A percentile compares a stretch with the other conserved stretches of the same genome.
Evolutionary conservation across 2,329 filamentous ascomycete species (phyloP).

Genomic region (Xylaria sp.): DNA sequence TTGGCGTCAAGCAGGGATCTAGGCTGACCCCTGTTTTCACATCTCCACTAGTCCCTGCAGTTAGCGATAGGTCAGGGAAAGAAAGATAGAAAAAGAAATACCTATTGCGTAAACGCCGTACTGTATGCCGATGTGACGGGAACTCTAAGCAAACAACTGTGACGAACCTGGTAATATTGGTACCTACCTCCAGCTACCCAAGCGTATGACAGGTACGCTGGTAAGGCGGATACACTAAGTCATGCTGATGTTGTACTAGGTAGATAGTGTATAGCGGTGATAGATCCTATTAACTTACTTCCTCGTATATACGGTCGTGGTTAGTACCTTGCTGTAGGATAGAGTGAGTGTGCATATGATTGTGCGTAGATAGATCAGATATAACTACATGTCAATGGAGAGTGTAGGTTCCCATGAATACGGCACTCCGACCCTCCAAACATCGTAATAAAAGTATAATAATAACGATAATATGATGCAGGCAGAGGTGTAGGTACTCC

Average conservation of each 20-base stretch:
- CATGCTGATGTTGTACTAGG: not conserved
- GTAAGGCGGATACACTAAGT: not conserved
- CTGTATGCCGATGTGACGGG: not conserved
- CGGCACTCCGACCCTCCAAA: not conserved
- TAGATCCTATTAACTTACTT: not conserved
- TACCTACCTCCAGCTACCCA: not conserved
- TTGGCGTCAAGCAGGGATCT: constrained; percentile 8
- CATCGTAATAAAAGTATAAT: not conserved
- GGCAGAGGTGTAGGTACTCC: not conserved
- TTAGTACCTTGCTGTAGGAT: too few species aligned
- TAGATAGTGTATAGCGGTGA: not conserved
- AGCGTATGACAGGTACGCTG: not conserved
- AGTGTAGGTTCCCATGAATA: not conserved
- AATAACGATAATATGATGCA: too few species aligned
- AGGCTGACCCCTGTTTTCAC: not conserved
- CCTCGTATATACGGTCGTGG: too few species aligned
- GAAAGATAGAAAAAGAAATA: not conserved
- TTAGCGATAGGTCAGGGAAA: too few species aligned
- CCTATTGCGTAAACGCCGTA: not conserved
- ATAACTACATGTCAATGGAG: not conserved
- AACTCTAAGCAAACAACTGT: not conserved
- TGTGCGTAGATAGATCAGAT: not conserved
- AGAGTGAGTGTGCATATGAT: too few species aligned
- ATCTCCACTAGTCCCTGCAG: constrained; percentile 11
- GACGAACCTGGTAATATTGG: too few species aligned